These are phyloP conservation scores for Inonotus obliquus DNA, from an alignment of 1,284 basidiomycete species.

Conservation along the genomic window DNA sequence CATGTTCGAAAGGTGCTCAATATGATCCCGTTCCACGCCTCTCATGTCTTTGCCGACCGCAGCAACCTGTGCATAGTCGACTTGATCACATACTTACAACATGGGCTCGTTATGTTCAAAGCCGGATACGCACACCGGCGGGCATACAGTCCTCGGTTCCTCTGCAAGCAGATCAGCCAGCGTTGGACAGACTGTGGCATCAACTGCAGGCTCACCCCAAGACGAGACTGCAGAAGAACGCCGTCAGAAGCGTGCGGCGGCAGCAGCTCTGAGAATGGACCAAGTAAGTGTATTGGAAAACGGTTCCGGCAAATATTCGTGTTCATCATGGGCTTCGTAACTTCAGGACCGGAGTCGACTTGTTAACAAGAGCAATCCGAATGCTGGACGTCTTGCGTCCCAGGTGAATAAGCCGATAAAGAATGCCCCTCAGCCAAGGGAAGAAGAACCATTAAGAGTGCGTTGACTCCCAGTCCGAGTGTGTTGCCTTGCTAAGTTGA, in stretches of 20 bases:
- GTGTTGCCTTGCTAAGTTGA: neutral
- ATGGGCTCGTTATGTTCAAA: conserved; percentile 74
- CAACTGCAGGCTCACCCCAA: neutral
- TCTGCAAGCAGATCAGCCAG: neutral
- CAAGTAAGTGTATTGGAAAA: neutral
- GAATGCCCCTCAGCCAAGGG: neutral
- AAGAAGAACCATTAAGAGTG: conserved; percentile 6
- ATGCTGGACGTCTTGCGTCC: conserved; percentile 10
- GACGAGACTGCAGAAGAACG: conserved; percentile 14
- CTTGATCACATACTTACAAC: conserved; percentile 22
- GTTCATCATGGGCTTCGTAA: neutral
- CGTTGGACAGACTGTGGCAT: conserved; percentile 6
- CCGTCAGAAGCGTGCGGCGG: neutral
- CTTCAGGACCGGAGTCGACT: conserved; percentile 10
- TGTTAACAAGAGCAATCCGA: conserved; percentile 15
- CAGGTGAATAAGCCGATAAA: conserved; percentile 15
- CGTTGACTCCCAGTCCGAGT: neutral
- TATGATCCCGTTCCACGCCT: conserved; percentile 22
- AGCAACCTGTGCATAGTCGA: neutral
- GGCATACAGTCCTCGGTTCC: conserved; percentile 47
- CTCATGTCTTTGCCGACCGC: conserved; percentile 3
- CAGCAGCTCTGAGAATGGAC: conserved; percentile 2
- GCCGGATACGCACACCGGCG: conserved; percentile 42
- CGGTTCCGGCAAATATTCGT: neutral
- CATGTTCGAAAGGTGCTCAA: neutral